Evolutionary conservation across 106 monocot species (phyloP), one percentile per base, ranked within the genome.

Genomic region (Acorus calamus): DNA sequence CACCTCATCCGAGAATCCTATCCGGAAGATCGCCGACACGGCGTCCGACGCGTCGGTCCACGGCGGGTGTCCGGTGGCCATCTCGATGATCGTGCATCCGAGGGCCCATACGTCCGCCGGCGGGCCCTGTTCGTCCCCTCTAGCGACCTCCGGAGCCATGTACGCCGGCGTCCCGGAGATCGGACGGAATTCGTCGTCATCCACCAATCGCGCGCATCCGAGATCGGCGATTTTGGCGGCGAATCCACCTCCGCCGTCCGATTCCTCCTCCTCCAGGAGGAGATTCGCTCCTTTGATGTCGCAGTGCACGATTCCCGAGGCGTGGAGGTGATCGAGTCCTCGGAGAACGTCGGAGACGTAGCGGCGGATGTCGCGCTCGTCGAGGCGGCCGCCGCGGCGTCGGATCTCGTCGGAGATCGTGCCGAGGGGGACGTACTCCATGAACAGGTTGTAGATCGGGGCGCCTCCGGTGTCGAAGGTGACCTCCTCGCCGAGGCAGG

Each of bases 131-230:
- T 70, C 75, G 60, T 85, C 82, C 52, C 85, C 80, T n/a, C 82
- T 67, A 11, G 66, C 78, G 60, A 71, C 82, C 79, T 89, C 89
- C 57, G 89, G 89, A 64, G 89, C 76, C 83, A 83, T 80, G 81
- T 61, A 90, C 79, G 78, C 53, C 51, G 83, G 86, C 13, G 81
- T 78, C 4, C 78, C 78, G 4, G 69, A 59, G 47, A 49, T 11
- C 9, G 56, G 0, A 2, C 9, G n/a, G 2, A 7, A 57, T 41
- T 58, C 57, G 6, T 51, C 57, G 4, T 45, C 61, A 2, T 2
- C 45, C 13, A 48, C 60, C 42, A n/a, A 3, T 52, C 54, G 61
- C 6, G 84, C 73, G 55, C 80, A 78, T 2, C 85, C 85, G 54
- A 86, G 66, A 62, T 81, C 81, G 8, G 64, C 81, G 11, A 84